phyloP scores from a whole-genome alignment of 176 grass and related monocot species.

The Oryza nivara region DNA sequence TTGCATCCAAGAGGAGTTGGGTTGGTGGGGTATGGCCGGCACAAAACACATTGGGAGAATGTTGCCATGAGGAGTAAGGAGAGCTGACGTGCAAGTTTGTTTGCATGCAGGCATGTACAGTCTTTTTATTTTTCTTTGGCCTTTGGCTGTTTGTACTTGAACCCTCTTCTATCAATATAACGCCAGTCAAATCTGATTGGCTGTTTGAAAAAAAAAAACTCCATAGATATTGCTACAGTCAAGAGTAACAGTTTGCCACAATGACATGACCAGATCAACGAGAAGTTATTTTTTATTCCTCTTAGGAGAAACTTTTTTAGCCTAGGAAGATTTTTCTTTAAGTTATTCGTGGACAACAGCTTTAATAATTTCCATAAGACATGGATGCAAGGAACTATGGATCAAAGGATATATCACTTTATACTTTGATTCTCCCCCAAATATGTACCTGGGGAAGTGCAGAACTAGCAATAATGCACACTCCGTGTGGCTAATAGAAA shows the following conservation, averaged over 20 bases:
- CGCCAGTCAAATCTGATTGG: too few relatives aligned
- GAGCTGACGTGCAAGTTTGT: too few relatives aligned
- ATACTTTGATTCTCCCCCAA: slow-evolving; percentile 51
- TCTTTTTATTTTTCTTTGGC: too few relatives aligned
- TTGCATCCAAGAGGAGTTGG: too few relatives aligned
- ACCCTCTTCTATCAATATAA: too few relatives aligned
- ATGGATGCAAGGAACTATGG: slow-evolving; percentile 34
- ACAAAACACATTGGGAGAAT: too few relatives aligned
- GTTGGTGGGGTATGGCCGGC: too few relatives aligned
- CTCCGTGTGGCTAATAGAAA: slow-evolving; percentile 59
- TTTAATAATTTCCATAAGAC: slow-evolving; percentile 46
- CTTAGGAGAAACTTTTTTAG: slow-evolving; percentile 6
- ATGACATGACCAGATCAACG: slow-evolving; percentile 17
- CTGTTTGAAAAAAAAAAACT: too few relatives aligned
- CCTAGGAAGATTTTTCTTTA: neutral
- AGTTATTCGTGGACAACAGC: slow-evolving; percentile 28
- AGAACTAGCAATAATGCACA: slow-evolving; percentile 55
- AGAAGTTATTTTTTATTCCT: slow-evolving; percentile 13
- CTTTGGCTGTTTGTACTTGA: too few relatives aligned
- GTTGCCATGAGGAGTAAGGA: too few relatives aligned
- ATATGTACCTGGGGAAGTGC: slow-evolving; percentile 56
- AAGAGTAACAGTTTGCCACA: neutral
- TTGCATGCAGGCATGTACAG: too few relatives aligned
- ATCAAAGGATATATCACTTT: slow-evolving; percentile 44
- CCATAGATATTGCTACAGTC: slow-evolving; percentile 7